Base-by-base conservation (phyloP, 768 basidiomycete species). In the Hygrophorus pudorinus region DNA sequence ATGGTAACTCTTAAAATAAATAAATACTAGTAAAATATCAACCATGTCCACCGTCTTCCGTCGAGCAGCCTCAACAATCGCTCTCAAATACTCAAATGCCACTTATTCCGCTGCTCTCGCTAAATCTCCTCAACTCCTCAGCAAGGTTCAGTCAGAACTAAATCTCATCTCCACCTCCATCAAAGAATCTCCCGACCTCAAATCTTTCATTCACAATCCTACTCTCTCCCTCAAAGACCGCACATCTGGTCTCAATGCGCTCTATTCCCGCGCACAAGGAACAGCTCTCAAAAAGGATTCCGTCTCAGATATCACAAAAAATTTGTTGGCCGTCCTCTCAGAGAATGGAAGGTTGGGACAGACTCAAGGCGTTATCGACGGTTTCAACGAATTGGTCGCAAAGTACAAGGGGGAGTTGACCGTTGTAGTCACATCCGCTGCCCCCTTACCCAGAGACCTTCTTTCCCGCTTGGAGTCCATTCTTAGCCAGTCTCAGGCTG, bases 361-460 rank as follows among this genome's bases (percentile, higher is more conserved):
- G 72, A 79, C 86, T 13, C 68, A 78, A 54, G 82, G 81, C 48
- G 89, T 94, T 51, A 86, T 97, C 56, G 79, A 85, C 58, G 90
- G 87, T 48, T 97, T 97, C 70, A 82, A 87, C 54, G 81, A 83
- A 61, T 79, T 98, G 52, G 82, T 94, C 48, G 66, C 87, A 36
- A 79, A 85, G 56, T 78, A 97, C 75, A 83, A 78, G 63, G 96
- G 96, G 54, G 94, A 98, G 68, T 69, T 97, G 50, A 87, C 83
- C 59, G 87, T 98, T 50, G 75, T 79, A 45, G 87, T 98, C 67
- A 94, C 93, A 43, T 91, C 88, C 31, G 90, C 89, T 12, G 56
- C 78, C 24, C 79, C 91, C 11, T 73, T 98, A 48, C 72, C 86
- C 45, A 84, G 70, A 68, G 85, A 89, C 53, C 62, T 81, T 51